A percentile compares a stretch with the other conserved stretches of the same genome.
Evolutionary conservation across 2,329 filamentous ascomycete species (phyloP).

Genomic region (Fusarium sp.): DNA sequence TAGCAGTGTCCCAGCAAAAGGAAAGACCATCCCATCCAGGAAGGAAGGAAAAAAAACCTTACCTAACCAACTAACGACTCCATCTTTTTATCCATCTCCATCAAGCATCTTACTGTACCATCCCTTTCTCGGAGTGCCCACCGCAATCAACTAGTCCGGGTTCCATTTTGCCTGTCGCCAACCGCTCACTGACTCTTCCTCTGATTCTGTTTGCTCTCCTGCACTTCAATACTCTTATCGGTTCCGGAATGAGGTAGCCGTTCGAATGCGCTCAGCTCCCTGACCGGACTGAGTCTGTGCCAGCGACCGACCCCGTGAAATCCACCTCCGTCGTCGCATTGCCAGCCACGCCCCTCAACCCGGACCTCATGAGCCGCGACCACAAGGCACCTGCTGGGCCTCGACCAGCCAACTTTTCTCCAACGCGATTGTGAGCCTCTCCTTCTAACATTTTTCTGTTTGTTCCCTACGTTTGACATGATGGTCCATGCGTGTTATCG

Average conservation of each 20-base stretch:
- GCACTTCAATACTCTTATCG: conserved; percentile 23
- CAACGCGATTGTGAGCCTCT: conserved; percentile 63
- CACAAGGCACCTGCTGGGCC: conserved; percentile 68
- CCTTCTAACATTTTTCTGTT: conserved; percentile 11
- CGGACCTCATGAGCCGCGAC: conserved; percentile 55
- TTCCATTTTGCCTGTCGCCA: conserved; percentile 20
- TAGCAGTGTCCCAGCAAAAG: conserved; percentile 20
- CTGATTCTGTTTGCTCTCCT: conserved; percentile 14
- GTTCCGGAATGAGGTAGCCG: conserved; percentile 69
- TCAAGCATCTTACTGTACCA: conserved; percentile 39
- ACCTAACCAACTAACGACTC: conserved; percentile 40
- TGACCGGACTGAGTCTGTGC: conserved; percentile 66
- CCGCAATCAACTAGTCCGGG: conserved; percentile 24
- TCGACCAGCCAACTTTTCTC: conserved; percentile 67
- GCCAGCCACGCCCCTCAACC: conserved; percentile 46
- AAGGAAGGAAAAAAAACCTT: conserved; percentile 31
- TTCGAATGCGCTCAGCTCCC: conserved; percentile 67
- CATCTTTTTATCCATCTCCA: conserved; percentile 41
- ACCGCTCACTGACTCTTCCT: conserved; percentile 1
- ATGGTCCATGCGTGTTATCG: conserved; percentile 20
- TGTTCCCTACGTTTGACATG: conserved; percentile 12
- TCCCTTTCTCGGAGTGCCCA: conserved; percentile 33
- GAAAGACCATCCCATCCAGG: conserved; percentile 33
- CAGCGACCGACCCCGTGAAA: conserved; percentile 44
- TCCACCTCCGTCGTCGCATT: conserved; percentile 46